A percentile compares a stretch with the other conserved stretches of the same genome.
Evolutionary conservation across 176 grass and related monocot species (phyloP).

Genomic region (barley (Hordeum vulgare)): DNA sequence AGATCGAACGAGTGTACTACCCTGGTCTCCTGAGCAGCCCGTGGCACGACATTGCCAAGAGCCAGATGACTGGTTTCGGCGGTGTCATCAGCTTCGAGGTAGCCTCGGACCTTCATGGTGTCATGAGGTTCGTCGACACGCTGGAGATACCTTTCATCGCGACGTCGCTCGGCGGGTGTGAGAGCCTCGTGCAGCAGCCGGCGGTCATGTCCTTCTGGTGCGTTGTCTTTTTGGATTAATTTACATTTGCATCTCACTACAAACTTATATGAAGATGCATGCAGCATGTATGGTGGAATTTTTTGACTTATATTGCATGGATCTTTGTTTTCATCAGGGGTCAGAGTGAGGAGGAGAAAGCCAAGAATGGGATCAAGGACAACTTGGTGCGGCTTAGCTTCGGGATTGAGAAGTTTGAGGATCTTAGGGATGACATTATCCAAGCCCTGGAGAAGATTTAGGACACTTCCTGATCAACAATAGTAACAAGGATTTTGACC

Average conservation of each 20-base stretch:
- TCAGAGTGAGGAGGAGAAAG: constrained; percentile 19
- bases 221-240: not conserved
- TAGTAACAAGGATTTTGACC: not conserved
- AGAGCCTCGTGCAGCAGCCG: constrained; percentile 55
- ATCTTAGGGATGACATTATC: constrained; percentile 46
- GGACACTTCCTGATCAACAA: not conserved
- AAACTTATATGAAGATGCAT: no score
- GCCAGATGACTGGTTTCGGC: no score
- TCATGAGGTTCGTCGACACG: constrained; percentile 44
- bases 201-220: constrained; percentile 64
- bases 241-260: no score
- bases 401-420: constrained; percentile 54
- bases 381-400: constrained; percentile 55
- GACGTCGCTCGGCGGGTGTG: constrained; percentile 50
- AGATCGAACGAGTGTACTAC: no score
- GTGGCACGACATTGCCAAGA: no score
- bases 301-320: not conserved
- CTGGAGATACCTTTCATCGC: constrained; percentile 53
- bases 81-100: constrained; percentile 57
- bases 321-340: not conserved
- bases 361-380: constrained; percentile 42
- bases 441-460: constrained; percentile 47
- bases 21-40: no score
- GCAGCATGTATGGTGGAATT: not conserved
- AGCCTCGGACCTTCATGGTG: constrained; percentile 5